These are phyloP conservation scores for Saccharum hybrid DNA, from an alignment of 202 grass and related monocot species.

Conservation along the genomic window DNA sequence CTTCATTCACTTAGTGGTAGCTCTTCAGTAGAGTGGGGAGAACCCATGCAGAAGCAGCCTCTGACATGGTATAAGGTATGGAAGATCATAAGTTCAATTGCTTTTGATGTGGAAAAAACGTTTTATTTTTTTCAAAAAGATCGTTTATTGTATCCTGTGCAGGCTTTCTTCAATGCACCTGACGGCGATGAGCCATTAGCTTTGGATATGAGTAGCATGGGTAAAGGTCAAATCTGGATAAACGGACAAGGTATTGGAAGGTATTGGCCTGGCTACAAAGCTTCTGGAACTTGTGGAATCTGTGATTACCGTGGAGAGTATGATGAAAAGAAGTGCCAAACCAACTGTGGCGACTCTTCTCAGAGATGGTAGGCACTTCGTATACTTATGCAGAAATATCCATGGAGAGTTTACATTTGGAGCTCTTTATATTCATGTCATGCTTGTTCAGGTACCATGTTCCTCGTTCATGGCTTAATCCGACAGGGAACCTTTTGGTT, in stretches of 20 bases:
- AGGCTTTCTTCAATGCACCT: conserved; percentile 94
- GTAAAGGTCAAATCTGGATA: conserved; percentile 97
- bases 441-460: conserved; percentile 80
- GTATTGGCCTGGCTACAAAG: conserved; percentile 90
- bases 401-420: conserved; percentile 20
- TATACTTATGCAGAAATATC: conserved; percentile 6
- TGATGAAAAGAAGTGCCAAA: conserved; percentile 83
- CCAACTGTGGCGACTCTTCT: conserved; percentile 88
- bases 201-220: conserved; percentile 96
- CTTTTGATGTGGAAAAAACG: conserved; percentile 13
- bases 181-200: conserved; percentile 93
- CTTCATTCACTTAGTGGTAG: conserved; percentile 90
- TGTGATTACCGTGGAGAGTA: conserved; percentile 90
- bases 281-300: conserved; percentile 64
- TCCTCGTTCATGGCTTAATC: conserved; percentile 94
- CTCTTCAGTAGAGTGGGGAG: conserved; percentile 88
- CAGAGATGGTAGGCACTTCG: conserved; percentile 77
- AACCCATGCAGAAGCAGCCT: conserved; percentile 79
- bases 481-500: conserved; percentile 89
- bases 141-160: conserved; percentile 17
- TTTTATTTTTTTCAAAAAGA: conserved; percentile 16
- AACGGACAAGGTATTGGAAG: conserved; percentile 93
- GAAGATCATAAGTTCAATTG: conserved; percentile 1
- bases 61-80: conserved; percentile 95
- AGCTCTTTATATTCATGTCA: conserved; percentile 47